These are phyloP conservation scores for Ceratonia siliqua DNA, from an alignment of 306 rosid species.

Conservation along the genomic window DNA sequence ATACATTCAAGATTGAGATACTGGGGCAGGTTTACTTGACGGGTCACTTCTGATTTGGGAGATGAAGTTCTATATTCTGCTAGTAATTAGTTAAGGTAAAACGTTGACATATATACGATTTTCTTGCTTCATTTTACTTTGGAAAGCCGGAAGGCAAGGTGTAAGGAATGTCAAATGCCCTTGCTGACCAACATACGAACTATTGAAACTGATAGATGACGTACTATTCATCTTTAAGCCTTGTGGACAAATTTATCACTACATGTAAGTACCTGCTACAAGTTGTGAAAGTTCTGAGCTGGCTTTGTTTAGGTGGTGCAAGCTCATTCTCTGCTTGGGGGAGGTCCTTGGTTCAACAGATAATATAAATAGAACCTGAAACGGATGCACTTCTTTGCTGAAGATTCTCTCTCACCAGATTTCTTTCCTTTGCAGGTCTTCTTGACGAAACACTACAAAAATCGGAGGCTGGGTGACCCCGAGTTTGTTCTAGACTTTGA, in stretches of 20 bases:
- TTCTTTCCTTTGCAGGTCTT: constrained; percentile 59
- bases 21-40: background rate
- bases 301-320: too few species aligned
- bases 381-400: constrained; percentile 2
- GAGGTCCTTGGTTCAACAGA: too few species aligned
- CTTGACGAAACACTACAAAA: constrained; percentile 89
- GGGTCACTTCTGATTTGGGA: constrained; percentile 11
- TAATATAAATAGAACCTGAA: background rate
- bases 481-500: constrained; percentile 93
- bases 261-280: too few species aligned
- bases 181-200: too few species aligned
- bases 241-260: too few species aligned
- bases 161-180: background rate
- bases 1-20: background rate
- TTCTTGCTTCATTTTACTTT: background rate
- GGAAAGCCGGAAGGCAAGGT: background rate
- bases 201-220: too few species aligned
- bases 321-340: too few species aligned
- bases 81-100: background rate
- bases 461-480: constrained; percentile 71
- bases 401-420: background rate
- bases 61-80: background rate
- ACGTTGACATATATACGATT: background rate
- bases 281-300: too few species aligned
- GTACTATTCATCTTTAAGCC: too few species aligned